phyloP scores from a whole-genome alignment of 257 asterid species.

The Solanum bulbocastanum region DNA sequence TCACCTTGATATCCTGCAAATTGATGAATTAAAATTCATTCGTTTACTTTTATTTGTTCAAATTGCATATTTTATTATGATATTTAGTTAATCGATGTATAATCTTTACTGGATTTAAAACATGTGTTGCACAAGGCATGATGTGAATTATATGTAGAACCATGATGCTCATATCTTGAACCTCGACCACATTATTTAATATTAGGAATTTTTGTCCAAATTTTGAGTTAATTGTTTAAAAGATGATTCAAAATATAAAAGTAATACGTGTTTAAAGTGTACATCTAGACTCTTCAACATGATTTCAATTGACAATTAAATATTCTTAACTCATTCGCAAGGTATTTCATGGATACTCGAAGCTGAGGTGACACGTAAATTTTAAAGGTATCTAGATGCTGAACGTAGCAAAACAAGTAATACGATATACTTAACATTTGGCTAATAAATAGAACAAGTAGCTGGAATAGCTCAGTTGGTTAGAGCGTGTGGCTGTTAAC shows the following conservation, averaged over 20 bases:
- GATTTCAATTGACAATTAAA: background rate
- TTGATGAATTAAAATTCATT: too few relatives aligned
- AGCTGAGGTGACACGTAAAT: background rate
- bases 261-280: too few relatives aligned
- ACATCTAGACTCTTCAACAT: too few relatives aligned
- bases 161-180: background rate
- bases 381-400: too few relatives aligned
- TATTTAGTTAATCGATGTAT: background rate
- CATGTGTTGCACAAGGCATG: background rate
- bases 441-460: fast-evolving
- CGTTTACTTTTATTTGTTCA: too few relatives aligned
- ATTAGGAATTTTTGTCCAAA: background rate
- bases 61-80: too few relatives aligned
- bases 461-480: conserved; percentile 99
- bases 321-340: background rate
- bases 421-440: too few relatives aligned
- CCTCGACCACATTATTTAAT: background rate
- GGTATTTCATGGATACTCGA: background rate
- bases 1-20: background rate
- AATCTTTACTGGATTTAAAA: background rate
- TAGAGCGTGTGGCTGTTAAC: conserved; percentile 99
- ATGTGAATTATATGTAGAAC: background rate
- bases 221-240: background rate
- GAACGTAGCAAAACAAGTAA: too few relatives aligned
- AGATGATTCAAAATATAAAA: too few relatives aligned